Evolutionary conservation across 495 filamentous ascomycete species (phyloP).

Genomic region (Penicillium canariense): DNA sequence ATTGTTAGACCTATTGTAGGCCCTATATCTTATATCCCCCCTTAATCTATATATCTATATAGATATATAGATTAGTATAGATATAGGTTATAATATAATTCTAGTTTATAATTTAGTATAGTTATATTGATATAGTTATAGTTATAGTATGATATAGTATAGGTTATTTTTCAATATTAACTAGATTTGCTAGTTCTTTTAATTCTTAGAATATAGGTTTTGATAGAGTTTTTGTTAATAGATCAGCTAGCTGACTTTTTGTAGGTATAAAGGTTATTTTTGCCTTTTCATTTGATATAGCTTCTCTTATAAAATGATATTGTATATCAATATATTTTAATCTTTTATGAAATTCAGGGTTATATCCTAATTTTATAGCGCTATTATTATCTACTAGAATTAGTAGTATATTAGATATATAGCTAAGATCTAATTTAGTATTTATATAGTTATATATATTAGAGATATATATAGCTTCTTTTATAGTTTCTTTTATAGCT

Average conservation of each 20-base stretch:
- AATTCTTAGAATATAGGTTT: neutral
- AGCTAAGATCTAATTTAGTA: neutral
- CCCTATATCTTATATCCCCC: neutral
- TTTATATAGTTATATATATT: conserved; percentile 17
- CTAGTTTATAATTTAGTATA: no score
- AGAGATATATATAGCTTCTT: conserved; percentile 19
- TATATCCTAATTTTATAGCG: neutral
- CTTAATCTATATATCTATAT: neutral
- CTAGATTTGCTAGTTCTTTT: neutral
- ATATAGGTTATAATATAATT: no score
- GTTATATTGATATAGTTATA: neutral
- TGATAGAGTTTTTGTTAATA: neutral
- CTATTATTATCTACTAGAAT: neutral
- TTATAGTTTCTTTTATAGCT: conserved; percentile 18
- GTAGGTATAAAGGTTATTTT: neutral
- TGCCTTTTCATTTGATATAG: neutral
- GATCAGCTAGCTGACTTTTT: neutral
- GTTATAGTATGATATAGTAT: neutral
- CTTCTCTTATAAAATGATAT: neutral
- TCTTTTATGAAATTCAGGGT: neutral
- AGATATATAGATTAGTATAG: no score
- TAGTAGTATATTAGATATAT: neutral
- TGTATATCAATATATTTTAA: neutral
- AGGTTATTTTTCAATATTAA: neutral
- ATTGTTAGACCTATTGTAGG: no score